Conservation (phyloP, 345 rosid genomes). For the Salix exigua region DNA sequence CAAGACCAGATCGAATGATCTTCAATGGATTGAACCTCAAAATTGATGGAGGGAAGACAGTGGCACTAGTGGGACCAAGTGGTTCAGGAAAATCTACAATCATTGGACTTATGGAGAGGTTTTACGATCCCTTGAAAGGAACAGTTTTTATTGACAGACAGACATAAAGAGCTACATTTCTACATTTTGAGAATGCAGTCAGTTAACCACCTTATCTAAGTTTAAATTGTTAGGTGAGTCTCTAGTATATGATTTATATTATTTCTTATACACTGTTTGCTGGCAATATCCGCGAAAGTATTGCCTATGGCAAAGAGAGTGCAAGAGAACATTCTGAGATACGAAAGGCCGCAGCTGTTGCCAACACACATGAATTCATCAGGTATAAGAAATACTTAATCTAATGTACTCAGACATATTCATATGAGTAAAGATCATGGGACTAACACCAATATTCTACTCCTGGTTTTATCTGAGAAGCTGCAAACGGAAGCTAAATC, state of each 20-base stretch:
- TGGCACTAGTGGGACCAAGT: not conserved
- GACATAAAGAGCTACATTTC: not conserved
- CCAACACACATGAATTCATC: not conserved
- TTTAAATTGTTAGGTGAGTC: too few relatives aligned
- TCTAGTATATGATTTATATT: too few relatives aligned
- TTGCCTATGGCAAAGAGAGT: not conserved
- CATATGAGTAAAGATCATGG: not conserved
- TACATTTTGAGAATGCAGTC: not conserved
- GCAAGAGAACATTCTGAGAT: not conserved
- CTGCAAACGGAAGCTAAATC: not conserved
- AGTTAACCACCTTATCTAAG: too few relatives aligned
- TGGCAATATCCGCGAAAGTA: not conserved
- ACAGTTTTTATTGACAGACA: not conserved
- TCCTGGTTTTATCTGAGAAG: not conserved
- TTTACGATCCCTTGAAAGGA: not conserved
- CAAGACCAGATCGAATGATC: not conserved
- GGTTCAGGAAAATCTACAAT: constrained; percentile 2
- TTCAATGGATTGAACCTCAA: not conserved
- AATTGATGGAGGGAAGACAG: not conserved
- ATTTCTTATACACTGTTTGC: not conserved
- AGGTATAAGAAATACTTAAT: not conserved
- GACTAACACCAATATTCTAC: not conserved
- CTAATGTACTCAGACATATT: too few relatives aligned
- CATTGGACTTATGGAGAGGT: not conserved
- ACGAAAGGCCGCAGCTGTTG: not conserved